A percentile compares a stretch with the other conserved stretches of the same genome.
Evolutionary conservation across 2,329 filamentous ascomycete species (phyloP).

Genomic region (Plenodomus lindquistii): DNA sequence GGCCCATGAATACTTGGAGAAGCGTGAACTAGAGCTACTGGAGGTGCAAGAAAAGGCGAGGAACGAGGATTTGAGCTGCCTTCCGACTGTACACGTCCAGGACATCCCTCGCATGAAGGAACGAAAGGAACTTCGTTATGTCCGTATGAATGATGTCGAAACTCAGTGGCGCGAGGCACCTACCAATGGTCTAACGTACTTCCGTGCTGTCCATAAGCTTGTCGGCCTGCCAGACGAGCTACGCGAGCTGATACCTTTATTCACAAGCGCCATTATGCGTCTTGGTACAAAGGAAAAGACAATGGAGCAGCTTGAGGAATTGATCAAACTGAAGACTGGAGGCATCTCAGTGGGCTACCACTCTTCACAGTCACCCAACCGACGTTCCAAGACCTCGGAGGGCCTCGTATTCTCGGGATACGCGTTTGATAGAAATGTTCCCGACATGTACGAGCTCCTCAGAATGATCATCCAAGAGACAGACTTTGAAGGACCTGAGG

Average conservation of each 20-base stretch:
- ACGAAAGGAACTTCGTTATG: constrained; percentile 67
- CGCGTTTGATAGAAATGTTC: constrained; percentile 86
- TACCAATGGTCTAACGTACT: constrained; percentile 95
- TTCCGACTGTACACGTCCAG: constrained; percentile 84
- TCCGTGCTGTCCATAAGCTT: constrained; percentile 82
- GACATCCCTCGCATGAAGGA: constrained; percentile 85
- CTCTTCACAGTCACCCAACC: constrained; percentile 74
- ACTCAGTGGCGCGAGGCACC: constrained; percentile 91
- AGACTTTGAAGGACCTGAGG: constrained; percentile 82
- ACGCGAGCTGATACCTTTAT: constrained; percentile 81
- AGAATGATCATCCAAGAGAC: constrained; percentile 81
- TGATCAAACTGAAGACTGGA: constrained; percentile 95
- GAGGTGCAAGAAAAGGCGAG: constrained; percentile 82
- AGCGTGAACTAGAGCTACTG: constrained; percentile 78
- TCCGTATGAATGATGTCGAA: constrained; percentile 63
- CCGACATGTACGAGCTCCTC: constrained; percentile 86
- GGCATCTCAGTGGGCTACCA: constrained; percentile 86
- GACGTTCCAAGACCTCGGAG: constrained; percentile 73
- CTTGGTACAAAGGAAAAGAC: constrained; percentile 84
- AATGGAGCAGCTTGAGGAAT: constrained; percentile 93
- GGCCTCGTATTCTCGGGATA: constrained; percentile 84
- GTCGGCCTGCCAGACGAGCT: constrained; percentile 82
- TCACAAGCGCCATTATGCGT: constrained; percentile 90
- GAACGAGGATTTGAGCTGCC: constrained; percentile 80
- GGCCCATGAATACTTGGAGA: constrained; percentile 71